phyloP scores from a whole-genome alignment of 805 yeast species.

The Soucietia sequanensis region DNA sequence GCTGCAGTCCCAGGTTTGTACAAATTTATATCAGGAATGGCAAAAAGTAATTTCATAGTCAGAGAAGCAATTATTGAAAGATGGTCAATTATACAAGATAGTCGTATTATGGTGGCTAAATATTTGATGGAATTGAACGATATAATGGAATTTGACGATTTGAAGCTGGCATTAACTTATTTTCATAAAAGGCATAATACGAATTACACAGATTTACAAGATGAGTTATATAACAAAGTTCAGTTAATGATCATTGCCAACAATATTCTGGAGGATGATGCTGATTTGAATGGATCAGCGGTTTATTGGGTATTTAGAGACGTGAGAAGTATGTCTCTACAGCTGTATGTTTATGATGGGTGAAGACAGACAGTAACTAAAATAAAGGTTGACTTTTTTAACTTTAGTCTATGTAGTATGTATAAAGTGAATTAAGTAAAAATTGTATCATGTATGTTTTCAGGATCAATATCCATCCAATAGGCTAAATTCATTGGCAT shows the following conservation, averaged over 20 bases:
- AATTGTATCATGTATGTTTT: conserved; percentile 7
- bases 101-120: conserved; percentile 14
- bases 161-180: conserved; percentile 12
- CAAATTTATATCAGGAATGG: conserved; percentile 19
- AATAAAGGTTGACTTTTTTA: too few relatives aligned
- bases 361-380: too few relatives aligned
- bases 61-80: conserved; percentile 10
- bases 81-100: conserved; percentile 17
- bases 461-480: conserved; percentile 34
- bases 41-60: conserved; percentile 18
- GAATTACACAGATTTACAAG: conserved; percentile 4
- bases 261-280: conserved; percentile 8
- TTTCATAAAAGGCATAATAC: conserved; percentile 11
- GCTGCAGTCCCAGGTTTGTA: conserved; percentile 21
- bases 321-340: conserved; percentile 19
- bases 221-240: conserved; percentile 6
- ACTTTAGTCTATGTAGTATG: too few relatives aligned
- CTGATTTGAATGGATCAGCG: conserved; percentile 18
- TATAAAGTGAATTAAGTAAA: conserved; percentile 1
- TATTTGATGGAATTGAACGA: conserved; percentile 12
- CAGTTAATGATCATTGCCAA: conserved; percentile 3
- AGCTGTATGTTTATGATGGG: conserved; percentile 5
- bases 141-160: conserved; percentile 20
- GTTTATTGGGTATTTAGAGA: conserved; percentile 24
- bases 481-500: conserved; percentile 34